A percentile compares a stretch with the other conserved stretches of the same genome.
Conservation (phyloP, 305 asterid genomes). For the Caryopteris hybrid region DNA sequence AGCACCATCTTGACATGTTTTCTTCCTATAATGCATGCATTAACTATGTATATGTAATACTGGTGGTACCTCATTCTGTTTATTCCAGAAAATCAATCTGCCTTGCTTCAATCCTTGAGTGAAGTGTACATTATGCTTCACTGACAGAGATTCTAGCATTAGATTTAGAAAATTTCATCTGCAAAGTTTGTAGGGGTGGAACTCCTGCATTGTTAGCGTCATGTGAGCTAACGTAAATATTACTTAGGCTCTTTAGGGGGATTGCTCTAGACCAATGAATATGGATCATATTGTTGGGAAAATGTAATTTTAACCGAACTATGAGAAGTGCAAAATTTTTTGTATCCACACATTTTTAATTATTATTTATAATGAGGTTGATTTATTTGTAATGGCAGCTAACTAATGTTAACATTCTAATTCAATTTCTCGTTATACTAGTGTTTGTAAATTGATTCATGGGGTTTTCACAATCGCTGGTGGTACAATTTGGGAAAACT, state of each 20-base stretch:
- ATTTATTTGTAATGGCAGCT: not conserved
- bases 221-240: not conserved
- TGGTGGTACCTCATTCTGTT: not conserved
- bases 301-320: not conserved
- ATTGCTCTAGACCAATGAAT: not conserved
- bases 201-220: not conserved
- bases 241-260: not conserved
- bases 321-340: not conserved
- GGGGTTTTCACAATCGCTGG: not conserved
- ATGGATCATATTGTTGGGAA: not conserved
- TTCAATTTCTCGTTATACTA: not conserved
- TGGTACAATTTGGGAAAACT: not conserved
- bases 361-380: too few relatives aligned
- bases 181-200: not conserved
- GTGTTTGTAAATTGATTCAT: not conserved
- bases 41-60: not conserved
- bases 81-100: not conserved
- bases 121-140: not conserved
- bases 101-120: not conserved
- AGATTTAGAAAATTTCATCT: not conserved
- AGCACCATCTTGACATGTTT: constrained; percentile 1
- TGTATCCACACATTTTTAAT: not conserved
- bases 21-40: not conserved
- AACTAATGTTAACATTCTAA: not conserved
- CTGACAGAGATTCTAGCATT: not conserved